These are phyloP conservation scores for Ophiognomonia clavigignenti-juglandacearum DNA, from an alignment of 2,329 filamentous ascomycete species.

Conservation along the genomic window DNA sequence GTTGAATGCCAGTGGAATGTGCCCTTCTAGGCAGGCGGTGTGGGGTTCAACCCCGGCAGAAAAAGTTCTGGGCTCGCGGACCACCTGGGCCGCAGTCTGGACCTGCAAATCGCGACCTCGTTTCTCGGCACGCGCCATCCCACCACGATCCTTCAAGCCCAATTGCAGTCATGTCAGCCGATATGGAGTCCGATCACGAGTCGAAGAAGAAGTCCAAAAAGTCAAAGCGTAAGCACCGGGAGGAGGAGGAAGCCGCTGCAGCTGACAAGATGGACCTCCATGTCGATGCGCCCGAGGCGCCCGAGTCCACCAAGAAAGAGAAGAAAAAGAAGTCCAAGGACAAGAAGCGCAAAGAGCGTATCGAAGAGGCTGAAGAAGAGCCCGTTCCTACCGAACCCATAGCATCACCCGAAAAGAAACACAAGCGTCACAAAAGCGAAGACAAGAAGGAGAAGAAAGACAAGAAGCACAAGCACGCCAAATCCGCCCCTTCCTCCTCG, in stretches of 20 bases:
- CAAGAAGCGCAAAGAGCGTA: slow-evolving; percentile 22
- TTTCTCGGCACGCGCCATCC: background rate
- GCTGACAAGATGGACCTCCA: slow-evolving; percentile 16
- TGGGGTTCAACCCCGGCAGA: too few species aligned
- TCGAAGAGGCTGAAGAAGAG: slow-evolving; percentile 22
- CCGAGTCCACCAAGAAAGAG: slow-evolving; percentile 17
- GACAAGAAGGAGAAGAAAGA: slow-evolving; percentile 22
- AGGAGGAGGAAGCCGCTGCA: slow-evolving; percentile 4
- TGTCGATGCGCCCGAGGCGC: slow-evolving; percentile 3
- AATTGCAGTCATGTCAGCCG: slow-evolving; percentile 4
- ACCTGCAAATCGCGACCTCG: too few species aligned
- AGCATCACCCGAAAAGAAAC: slow-evolving; percentile 10
- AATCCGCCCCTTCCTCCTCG: slow-evolving; percentile 1
- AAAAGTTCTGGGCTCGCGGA: background rate
- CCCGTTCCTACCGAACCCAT: background rate
- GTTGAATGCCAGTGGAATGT: too few species aligned
- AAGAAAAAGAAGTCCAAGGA: slow-evolving; percentile 28
- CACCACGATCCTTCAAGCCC: background rate
- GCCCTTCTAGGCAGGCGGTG: background rate
- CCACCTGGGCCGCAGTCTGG: background rate
- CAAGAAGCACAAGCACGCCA: slow-evolving; percentile 13
- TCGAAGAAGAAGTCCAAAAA: slow-evolving; percentile 14
- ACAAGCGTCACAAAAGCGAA: slow-evolving; percentile 14
- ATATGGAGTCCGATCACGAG: slow-evolving; percentile 15
- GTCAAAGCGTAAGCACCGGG: slow-evolving; percentile 17